phyloP scores from a whole-genome alignment of 2,329 filamentous ascomycete genomes.

The Hypoxylon sp. region DNA sequence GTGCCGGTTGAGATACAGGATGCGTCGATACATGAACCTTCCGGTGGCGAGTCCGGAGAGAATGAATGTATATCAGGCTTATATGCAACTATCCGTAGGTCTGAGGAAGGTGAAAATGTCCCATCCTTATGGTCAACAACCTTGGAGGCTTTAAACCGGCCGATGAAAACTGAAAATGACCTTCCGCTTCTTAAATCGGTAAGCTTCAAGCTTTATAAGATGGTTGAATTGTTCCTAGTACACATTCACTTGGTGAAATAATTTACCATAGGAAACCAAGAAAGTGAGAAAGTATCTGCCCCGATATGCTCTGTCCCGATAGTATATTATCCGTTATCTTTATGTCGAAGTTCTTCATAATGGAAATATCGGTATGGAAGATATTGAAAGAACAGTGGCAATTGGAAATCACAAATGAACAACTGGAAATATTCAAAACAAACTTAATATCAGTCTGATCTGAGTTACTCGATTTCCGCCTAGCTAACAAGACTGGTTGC shows the following conservation, averaged over 20 bases:
- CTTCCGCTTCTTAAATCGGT: not conserved
- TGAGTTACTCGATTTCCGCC: not conserved
- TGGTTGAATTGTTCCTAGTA: not conserved
- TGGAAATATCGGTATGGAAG: not conserved
- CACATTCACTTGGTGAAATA: not conserved
- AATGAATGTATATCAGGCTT: conserved; percentile 8
- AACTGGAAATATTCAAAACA: not conserved
- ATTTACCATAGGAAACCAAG: not conserved
- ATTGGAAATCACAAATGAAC: not conserved
- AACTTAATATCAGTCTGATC: not conserved
- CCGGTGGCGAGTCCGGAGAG: not conserved
- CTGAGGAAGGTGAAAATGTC: not conserved
- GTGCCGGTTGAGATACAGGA: not conserved
- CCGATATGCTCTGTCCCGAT: not conserved
- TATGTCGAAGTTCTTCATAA: not conserved
- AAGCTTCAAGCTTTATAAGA: not conserved
- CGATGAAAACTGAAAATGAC: not conserved
- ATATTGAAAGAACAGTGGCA: not conserved
- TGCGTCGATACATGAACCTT: not conserved
- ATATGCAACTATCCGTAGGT: conserved; percentile 46
- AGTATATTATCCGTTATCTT: conserved; percentile 1
- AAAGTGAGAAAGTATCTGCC: not conserved
- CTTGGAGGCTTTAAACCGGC: not conserved
- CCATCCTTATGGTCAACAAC: not conserved
- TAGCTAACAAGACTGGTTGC: not conserved